Conservation (phyloP, 805 yeast species). For the Alloascoidea hylecoeti region DNA sequence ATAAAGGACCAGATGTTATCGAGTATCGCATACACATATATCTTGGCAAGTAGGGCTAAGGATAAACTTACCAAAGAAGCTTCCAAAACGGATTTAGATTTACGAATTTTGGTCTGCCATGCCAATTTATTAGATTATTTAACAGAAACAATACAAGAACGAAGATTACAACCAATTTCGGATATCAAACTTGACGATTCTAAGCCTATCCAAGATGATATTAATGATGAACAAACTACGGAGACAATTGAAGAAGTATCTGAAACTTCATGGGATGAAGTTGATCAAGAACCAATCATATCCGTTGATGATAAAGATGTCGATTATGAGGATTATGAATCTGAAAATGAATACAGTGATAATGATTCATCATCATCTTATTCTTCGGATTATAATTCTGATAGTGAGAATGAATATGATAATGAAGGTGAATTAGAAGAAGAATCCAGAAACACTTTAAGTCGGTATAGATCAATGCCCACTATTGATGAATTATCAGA, state of each 20-base stretch:
- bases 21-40: slow-evolving; percentile 40
- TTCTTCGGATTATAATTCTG: background rate
- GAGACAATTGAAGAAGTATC: background rate
- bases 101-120: slow-evolving; percentile 48
- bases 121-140: slow-evolving; percentile 57
- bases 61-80: slow-evolving; percentile 51
- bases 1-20: too few relatives aligned
- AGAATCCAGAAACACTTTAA: too few relatives aligned
- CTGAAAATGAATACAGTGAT: background rate
- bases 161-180: slow-evolving; percentile 4
- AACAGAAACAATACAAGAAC: slow-evolving; percentile 27
- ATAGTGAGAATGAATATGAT: background rate
- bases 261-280: background rate
- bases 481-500: too few relatives aligned
- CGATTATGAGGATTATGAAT: background rate
- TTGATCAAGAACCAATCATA: background rate
- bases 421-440: background rate
- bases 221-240: background rate
- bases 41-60: slow-evolving; percentile 52
- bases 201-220: background rate
- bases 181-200: background rate
- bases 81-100: slow-evolving; percentile 35
- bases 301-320: background rate
- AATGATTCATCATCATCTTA: background rate
- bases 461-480: too few relatives aligned